phyloP scores from a whole-genome alignment of 306 rosid species.

The Vachellia pachyceras region DNA sequence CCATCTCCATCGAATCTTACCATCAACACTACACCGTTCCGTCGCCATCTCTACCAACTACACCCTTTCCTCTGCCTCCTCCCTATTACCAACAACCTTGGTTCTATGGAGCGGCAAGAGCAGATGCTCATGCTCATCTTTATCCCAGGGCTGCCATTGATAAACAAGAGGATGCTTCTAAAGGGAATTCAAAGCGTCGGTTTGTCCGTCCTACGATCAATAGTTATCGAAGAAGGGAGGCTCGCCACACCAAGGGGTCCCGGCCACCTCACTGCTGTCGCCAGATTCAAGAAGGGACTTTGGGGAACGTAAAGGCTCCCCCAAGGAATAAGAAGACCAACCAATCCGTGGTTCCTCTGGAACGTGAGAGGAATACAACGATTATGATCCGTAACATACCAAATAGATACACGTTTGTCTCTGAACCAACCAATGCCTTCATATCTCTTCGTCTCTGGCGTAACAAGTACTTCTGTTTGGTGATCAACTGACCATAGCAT shows the following conservation, averaged over 20 bases:
- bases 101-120: background rate
- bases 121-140: background rate
- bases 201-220: background rate
- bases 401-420: constrained; percentile 58
- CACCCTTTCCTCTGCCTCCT: background rate
- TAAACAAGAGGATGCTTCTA: background rate
- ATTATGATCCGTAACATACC: constrained; percentile 72
- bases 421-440: background rate
- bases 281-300: background rate
- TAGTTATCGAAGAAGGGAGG: background rate
- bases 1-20: background rate
- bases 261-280: background rate
- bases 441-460: background rate
- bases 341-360: constrained; percentile 33
- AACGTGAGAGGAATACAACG: constrained; percentile 41
- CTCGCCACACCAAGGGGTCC: background rate
- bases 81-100: background rate
- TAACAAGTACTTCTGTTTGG: background rate
- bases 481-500: background rate
- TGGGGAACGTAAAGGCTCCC: background rate
- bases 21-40: background rate
- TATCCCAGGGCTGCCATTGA: background rate
- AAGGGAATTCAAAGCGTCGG: background rate
- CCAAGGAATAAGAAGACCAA: constrained; percentile 16
- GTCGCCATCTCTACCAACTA: background rate